A percentile compares a stretch with the other conserved stretches of the same genome.
Conservation (phyloP, 2,329 filamentous ascomycete genomes). For the Metarhizium robertsii region DNA sequence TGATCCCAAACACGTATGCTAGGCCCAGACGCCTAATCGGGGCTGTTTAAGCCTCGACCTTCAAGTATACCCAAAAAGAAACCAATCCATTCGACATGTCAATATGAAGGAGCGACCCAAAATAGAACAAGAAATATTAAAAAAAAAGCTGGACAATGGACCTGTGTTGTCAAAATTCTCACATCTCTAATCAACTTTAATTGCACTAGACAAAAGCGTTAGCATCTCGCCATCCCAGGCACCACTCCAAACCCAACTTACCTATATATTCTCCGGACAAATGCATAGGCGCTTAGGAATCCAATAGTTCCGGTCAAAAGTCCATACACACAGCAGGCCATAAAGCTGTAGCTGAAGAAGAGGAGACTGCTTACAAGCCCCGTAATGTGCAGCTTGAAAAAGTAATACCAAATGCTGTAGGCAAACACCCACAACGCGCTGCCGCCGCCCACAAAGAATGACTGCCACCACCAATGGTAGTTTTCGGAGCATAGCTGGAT, state of each 20-base stretch:
- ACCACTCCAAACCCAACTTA: constrained; percentile 30
- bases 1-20: background rate
- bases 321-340: constrained; percentile 74
- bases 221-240: background rate
- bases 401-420: constrained; percentile 80
- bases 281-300: constrained; percentile 75
- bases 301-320: constrained; percentile 76
- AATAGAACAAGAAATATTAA: background rate
- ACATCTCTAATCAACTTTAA: constrained; percentile 35
- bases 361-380: constrained; percentile 71
- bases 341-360: constrained; percentile 78
- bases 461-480: constrained; percentile 90
- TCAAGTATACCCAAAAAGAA: background rate
- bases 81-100: background rate
- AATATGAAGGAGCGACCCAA: background rate
- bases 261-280: constrained; percentile 76
- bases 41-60: background rate
- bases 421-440: constrained; percentile 73
- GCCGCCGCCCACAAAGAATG: constrained; percentile 68
- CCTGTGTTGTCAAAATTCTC: background rate
- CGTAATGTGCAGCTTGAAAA: constrained; percentile 68
- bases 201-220: constrained; percentile 29
- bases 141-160: background rate
- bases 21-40: background rate
- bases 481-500: constrained; percentile 77